Percentiles rank a stretch among this genome's conserved stretches.
These are phyloP conservation scores for Trichocladium uniseriatum DNA, from an alignment of 495 filamentous ascomycete genomes.

Conservation along the genomic window DNA sequence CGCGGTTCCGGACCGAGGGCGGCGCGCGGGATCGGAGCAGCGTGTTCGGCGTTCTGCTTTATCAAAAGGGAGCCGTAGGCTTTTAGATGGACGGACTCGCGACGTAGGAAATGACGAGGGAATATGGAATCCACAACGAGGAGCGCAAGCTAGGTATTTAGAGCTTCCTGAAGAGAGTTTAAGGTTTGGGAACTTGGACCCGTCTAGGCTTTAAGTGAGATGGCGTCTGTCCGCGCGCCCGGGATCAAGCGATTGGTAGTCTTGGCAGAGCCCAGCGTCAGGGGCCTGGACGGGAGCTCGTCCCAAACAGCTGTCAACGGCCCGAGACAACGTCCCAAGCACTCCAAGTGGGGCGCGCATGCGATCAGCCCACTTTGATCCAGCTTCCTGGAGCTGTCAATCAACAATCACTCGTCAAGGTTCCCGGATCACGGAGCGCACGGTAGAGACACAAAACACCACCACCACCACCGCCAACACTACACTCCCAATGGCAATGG, in stretches of 20 bases:
- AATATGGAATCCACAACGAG: too few species aligned
- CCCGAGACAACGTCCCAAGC: background rate
- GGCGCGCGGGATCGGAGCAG: background rate
- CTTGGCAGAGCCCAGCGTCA: too few species aligned
- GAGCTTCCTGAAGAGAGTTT: too few species aligned
- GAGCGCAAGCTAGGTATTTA: too few species aligned
- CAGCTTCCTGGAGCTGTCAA: too few species aligned
- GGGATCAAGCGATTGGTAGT: too few species aligned
- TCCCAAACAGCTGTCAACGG: background rate
- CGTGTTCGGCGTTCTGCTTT: background rate
- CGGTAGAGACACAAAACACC: background rate
- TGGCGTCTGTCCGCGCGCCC: too few species aligned
- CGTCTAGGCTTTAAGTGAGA: too few species aligned
- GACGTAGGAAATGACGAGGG: too few species aligned
- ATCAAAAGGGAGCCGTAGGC: background rate
- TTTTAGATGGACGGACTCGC: too few species aligned
- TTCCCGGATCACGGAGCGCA: background rate
- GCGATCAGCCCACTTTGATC: background rate
- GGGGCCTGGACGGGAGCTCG: too few species aligned
- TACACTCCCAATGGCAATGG: background rate
- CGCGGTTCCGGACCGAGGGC: background rate
- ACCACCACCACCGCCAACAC: background rate
- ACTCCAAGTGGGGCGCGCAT: background rate
- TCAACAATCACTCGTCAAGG: conserved; percentile 7
- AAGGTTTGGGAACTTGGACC: too few species aligned